Evolutionary conservation across 2,329 filamentous ascomycete genomes (phyloP).

Genomic region (Penicillium sp.): DNA sequence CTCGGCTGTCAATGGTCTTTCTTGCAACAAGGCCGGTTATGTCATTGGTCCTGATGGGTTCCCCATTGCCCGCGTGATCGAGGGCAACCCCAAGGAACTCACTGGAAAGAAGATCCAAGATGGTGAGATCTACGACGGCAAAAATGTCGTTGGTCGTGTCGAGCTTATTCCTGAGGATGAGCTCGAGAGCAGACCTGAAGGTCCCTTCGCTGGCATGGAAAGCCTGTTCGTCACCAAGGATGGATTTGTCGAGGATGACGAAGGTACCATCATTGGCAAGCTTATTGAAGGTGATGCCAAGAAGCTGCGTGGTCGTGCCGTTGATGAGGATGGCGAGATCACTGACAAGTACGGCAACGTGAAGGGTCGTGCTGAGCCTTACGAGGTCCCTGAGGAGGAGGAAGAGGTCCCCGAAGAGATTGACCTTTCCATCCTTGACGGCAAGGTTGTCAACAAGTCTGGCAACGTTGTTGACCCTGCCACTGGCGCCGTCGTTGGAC

Average conservation of each 20-base stretch:
- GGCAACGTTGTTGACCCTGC: conserved; percentile 61
- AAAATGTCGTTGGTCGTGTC: conserved; percentile 58
- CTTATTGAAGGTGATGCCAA: conserved; percentile 71
- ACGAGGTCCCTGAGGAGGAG: conserved; percentile 51
- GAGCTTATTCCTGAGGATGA: conserved; percentile 60
- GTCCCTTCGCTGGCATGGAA: conserved; percentile 60
- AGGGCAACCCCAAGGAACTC: conserved; percentile 56
- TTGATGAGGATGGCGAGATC: conserved; percentile 82
- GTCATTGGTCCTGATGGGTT: conserved; percentile 56
- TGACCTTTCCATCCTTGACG: conserved; percentile 62
- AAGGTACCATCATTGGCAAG: conserved; percentile 75
- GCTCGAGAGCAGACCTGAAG: conserved; percentile 57
- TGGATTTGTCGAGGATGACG: conserved; percentile 68
- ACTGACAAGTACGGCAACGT: conserved; percentile 72
- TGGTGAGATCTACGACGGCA: conserved; percentile 57
- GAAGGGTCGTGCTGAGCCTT: conserved; percentile 61
- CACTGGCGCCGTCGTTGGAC: conserved; percentile 60
- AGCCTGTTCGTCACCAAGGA: conserved; percentile 59
- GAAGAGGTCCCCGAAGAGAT: conserved; percentile 46
- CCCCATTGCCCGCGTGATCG: conserved; percentile 57
- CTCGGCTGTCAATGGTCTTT: conserved; percentile 55
- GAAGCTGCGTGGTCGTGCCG: conserved; percentile 68
- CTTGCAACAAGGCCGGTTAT: conserved; percentile 60
- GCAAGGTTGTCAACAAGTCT: conserved; percentile 64
- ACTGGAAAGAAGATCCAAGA: conserved; percentile 59